These are phyloP conservation scores for Takakia lepidozioides DNA, from an alignment of 225 moss, liverwort and hornwort species.

Conservation along the genomic window DNA sequence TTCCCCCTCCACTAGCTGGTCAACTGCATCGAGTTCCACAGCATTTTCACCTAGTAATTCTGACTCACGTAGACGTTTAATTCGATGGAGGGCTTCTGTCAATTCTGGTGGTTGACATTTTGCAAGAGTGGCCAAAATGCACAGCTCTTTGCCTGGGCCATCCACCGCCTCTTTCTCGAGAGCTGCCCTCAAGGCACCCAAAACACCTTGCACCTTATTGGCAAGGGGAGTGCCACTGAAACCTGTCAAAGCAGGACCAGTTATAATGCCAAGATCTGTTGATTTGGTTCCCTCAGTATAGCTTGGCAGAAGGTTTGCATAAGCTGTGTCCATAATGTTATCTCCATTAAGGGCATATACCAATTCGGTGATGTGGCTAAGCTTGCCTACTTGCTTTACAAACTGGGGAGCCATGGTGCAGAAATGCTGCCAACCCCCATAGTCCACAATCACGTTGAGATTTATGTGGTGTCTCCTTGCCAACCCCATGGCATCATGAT, in stretches of 20 bases:
- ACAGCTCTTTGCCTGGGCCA: constrained; percentile 68
- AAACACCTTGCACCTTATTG: constrained; percentile 74
- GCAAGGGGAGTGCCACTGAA: too few relatives aligned
- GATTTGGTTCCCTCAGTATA: constrained; percentile 15
- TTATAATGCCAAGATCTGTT: background rate
- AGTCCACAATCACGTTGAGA: constrained; percentile 87
- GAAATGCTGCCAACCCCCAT: constrained; percentile 87
- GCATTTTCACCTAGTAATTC: constrained; percentile 59
- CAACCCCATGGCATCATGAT: constrained; percentile 65
- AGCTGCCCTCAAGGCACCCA: constrained; percentile 64
- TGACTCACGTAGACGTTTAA: constrained; percentile 67
- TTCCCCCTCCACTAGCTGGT: constrained; percentile 19
- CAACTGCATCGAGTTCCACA: constrained; percentile 41
- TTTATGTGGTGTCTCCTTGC: constrained; percentile 89
- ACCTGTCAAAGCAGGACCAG: background rate
- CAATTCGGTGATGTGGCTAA: constrained; percentile 81
- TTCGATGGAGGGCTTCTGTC: constrained; percentile 69
- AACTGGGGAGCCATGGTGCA: constrained; percentile 53
- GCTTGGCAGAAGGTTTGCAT: constrained; percentile 55
- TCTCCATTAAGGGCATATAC: constrained; percentile 71
- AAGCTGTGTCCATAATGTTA: constrained; percentile 63
- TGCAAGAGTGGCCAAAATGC: constrained; percentile 84
- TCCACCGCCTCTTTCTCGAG: constrained; percentile 53
- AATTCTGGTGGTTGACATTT: constrained; percentile 78
- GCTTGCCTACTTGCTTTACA: constrained; percentile 72